Base-by-base conservation (phyloP, 2,329 filamentous ascomycete genomes). In the Microdochium trichocladiopsis region DNA sequence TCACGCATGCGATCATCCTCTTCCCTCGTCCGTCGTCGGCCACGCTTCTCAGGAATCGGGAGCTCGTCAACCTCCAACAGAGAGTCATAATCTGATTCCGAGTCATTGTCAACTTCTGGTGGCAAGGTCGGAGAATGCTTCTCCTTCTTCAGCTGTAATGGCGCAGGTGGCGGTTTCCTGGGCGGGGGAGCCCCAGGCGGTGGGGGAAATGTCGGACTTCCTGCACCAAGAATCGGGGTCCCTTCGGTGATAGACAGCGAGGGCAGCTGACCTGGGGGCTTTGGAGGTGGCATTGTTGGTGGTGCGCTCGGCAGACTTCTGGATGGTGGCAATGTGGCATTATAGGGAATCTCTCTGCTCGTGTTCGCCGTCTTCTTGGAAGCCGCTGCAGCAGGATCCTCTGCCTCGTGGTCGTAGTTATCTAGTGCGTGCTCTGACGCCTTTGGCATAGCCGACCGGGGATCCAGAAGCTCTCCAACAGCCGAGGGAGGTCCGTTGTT, bases 1-100 rank as follows among this genome's bases (percentile, higher is more conserved):
- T 93, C 89, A 48, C 92, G 83, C 51, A 90, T 81, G 51, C 79
- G 78, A 59, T 96, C 90, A 61, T 96, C 92, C 56, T 96, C 90
- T 66, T 93, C 90, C 50, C 92, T 81, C 2, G 91, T 96, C 67
- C 87, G 90, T 60, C 90, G 79, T 54, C 91, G 82, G 9, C 91
- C 93, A 56, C 92, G 80, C 50, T 83, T 73, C 12, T 79, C 74
- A 33, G 78, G 70, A 5, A 70, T 66, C 0, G 78, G 73, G 49
- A 85, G 73, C 56, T 87, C 84, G 47, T 86, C 79, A 3, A 86
- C 83, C 56, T 89, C 86, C 12, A 90, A 69, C 33, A 88, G 78
- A 56, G 92, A 87, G 54, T 94, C 90, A 59, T 92, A 94, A 57
- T 95, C 91, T 0, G 89, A 92, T 54, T 90, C 89, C 0, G 86